These are phyloP conservation scores for Lentinula guzmanii DNA, from an alignment of 768 basidiomycete species.

Conservation along the genomic window DNA sequence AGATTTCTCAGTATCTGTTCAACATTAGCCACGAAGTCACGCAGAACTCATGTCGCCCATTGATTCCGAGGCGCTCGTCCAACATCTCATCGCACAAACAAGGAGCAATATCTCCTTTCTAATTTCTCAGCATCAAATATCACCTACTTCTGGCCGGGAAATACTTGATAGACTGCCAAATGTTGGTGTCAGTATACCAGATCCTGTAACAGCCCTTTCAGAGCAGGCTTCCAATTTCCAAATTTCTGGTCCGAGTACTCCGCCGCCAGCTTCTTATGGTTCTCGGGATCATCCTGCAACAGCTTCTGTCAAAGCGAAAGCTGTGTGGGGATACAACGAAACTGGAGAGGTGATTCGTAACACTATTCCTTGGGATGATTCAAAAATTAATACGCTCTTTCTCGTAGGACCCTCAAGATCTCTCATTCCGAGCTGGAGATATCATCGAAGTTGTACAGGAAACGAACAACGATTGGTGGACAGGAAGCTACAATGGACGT, in stretches of 20 bases:
- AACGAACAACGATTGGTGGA: constrained; percentile 87
- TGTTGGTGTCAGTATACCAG: not conserved
- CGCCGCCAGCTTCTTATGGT: constrained; percentile 7
- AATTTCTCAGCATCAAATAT: constrained; percentile 46
- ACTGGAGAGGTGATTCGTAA: constrained; percentile 36
- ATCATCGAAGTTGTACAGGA: constrained; percentile 74
- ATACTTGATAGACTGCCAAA: constrained; percentile 18
- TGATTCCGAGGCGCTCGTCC: constrained; percentile 35
- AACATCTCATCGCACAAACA: constrained; percentile 54
- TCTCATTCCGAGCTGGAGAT: constrained; percentile 73
- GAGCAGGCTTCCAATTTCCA: constrained; percentile 16
- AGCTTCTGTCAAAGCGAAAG: constrained; percentile 36
- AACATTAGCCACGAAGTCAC: not conserved
- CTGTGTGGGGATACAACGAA: constrained; percentile 66
- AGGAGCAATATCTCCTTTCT: constrained; percentile 54
- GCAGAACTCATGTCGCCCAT: not conserved
- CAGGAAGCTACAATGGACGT: constrained; percentile 53
- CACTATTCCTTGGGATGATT: constrained; percentile 3
- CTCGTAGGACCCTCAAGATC: constrained; percentile 67
- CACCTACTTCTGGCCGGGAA: constrained; percentile 42
- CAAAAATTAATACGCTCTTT: not conserved
- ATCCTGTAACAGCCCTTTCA: constrained; percentile 1
- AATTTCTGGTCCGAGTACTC: constrained; percentile 8
- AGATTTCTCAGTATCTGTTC: no score
- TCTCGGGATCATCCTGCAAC: constrained; percentile 6